Evolutionary conservation across 2,329 filamentous ascomycete species (phyloP).

Genomic region (Chaetomiaceae sp.): DNA sequence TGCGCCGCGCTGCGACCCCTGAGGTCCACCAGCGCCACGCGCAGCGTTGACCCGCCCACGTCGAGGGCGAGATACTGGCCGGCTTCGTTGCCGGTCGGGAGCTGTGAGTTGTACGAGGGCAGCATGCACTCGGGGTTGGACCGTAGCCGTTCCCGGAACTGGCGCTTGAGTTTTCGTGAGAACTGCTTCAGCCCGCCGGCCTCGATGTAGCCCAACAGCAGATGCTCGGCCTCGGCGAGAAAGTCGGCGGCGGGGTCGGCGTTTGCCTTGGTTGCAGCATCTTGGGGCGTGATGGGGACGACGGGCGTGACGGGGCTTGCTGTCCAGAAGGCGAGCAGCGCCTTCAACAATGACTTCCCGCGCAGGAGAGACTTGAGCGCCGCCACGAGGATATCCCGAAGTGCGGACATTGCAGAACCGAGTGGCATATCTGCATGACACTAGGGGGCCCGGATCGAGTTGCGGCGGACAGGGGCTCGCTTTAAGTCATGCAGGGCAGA

Average conservation of each 20-base stretch:
- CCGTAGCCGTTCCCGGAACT: conserved; percentile 51
- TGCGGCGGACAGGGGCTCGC: conserved; percentile 5
- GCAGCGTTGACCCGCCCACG: conserved; percentile 64
- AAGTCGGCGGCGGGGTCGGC: conserved; percentile 45
- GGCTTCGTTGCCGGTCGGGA: conserved; percentile 56
- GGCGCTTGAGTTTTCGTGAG: conserved; percentile 47
- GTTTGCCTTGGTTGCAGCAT: conserved; percentile 21
- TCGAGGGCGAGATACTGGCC: conserved; percentile 61
- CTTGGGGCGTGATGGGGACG: conserved; percentile 14
- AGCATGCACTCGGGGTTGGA: conserved; percentile 57
- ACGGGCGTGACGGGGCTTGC: conserved; percentile 39
- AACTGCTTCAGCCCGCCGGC: conserved; percentile 44
- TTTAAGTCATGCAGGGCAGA: conserved; percentile 23
- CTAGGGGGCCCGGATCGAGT: conserved; percentile 13
- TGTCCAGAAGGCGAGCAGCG: conserved; percentile 53
- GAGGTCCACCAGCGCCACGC: conserved; percentile 60
- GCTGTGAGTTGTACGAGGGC: conserved; percentile 60
- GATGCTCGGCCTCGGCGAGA: conserved; percentile 51
- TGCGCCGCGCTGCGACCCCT: conserved; percentile 39
- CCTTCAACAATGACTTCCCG: conserved; percentile 56
- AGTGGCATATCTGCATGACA: conserved; percentile 44
- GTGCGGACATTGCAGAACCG: conserved; percentile 53
- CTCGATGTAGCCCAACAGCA: conserved; percentile 46
- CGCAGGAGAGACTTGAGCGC: conserved; percentile 55
- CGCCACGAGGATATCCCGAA: conserved; percentile 51